Evolutionary conservation across 345 rosid species (phyloP), one percentile per base, ranked within the genome.

Genomic region (Angophora floribunda): DNA sequence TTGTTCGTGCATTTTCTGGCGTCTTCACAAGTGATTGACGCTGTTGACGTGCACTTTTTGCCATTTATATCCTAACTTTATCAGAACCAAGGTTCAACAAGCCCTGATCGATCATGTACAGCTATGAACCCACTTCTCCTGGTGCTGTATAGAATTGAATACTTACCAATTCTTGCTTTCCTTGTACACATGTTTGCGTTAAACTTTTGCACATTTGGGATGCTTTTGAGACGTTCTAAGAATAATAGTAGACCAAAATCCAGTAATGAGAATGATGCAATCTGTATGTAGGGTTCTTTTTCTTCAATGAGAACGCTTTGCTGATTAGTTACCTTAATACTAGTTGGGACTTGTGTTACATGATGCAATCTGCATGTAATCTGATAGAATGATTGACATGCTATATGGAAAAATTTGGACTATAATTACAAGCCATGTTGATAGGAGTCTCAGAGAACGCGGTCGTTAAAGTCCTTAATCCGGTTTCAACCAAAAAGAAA

Each of bases 271-370:
- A 1, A 67, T 1, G 22, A 67, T 32, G 44, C 22, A 15, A 32
- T 67, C 79, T 67, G 12, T 32, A 17, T 67, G 19, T 65, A 65
- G 75, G 75, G 41, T 65, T n/a, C 75, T 65, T 65, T 65, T 65
- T 0, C 75, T n/a, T 32, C 44, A 32, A 0, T 36, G 49, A 36
- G 82, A 67, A 16, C 45, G 12, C 45, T 0, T 12, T 67, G 45
- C 79, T 16, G 79, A 75, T 36, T 11, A 36, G 19, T 36, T 75
- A 75, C 26, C 82, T 36, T 0, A 21, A 13, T 17, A 75, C 49
- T 41, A 36, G 49, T 75, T 9, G 26, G 36, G 82, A 75, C 82
- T 75, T 75, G 82, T 22, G 26, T 9, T 8, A 70, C 80, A 36
- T 16, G 44, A 70, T 10, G 9, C 13, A 1, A 70, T 70, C 26